A percentile compares a stretch with the other conserved stretches of the same genome.
These are phyloP conservation scores for Croton setiger DNA, from an alignment of 441 rosid species.

Conservation along the genomic window DNA sequence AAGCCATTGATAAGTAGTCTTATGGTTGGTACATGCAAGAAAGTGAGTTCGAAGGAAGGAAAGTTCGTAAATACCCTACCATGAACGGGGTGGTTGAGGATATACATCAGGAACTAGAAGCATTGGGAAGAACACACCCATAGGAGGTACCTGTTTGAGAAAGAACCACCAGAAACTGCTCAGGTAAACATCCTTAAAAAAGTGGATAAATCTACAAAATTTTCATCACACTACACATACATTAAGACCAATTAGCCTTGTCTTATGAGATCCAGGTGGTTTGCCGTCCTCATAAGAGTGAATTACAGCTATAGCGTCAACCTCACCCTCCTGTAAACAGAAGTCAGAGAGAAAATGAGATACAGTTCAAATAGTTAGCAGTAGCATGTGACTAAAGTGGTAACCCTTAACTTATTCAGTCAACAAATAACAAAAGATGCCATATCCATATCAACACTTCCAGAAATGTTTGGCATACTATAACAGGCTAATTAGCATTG, in stretches of 20 bases:
- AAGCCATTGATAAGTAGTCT: constrained; percentile 8
- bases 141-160: constrained; percentile 77
- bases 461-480: background rate
- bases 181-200: constrained; percentile 15
- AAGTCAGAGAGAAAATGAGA: constrained; percentile 11
- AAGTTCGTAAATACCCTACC: constrained; percentile 42
- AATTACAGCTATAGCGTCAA: constrained; percentile 62
- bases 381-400: background rate
- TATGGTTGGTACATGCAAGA: background rate
- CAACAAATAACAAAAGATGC: background rate
- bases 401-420: background rate
- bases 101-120: constrained; percentile 88
- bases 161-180: constrained; percentile 14
- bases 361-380: background rate
- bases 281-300: constrained; percentile 76
- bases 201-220: constrained; percentile 10
- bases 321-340: constrained; percentile 66
- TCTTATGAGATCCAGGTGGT: constrained; percentile 78
- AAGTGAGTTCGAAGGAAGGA: constrained; percentile 12
- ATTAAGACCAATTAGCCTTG: constrained; percentile 82
- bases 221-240: constrained; percentile 36
- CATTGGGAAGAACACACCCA: constrained; percentile 90
- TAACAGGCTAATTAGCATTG: background rate
- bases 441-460: background rate
- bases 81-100: constrained; percentile 85